Evolutionary conservation across 495 filamentous ascomycete species (phyloP), one percentile per base, ranked within the genome.

Genomic region (Podospora anserina): DNA sequence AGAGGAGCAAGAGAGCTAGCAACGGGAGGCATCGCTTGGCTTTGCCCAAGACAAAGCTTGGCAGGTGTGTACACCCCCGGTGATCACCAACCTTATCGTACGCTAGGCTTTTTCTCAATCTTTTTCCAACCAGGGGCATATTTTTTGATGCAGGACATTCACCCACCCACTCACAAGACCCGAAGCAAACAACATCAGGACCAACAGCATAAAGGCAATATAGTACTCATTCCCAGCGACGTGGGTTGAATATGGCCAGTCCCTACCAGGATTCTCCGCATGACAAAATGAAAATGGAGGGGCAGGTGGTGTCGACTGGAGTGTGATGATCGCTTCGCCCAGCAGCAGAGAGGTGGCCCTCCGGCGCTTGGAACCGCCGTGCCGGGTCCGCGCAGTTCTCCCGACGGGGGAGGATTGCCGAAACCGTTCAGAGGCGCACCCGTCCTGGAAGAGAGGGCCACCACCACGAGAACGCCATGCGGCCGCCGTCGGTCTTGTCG

Each of bases 321-420:
- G 9, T 11, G 13, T 49, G 39, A 49, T 49, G 39, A 49, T 49
- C 39, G 39, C 39, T 3, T 9, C 9, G 9, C 9, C 39, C 39
- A 49, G 39, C 39, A 49, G 39, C 7, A 49, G 39, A 49, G 39
- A 16, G 39, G 15, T 49, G 39, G 34, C 27, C 66, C 27, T n/a
- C 63, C 30, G 39, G 69, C 66, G 69, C 69, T 71, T 66, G 64
- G 69, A 65, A 68, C 66, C 69, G 68, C 5, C 44, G 27, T 68
- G 69, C 62, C 69, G 69, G 69, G 66, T 68, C 18, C 63, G 53
- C 59, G 44, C 58, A 13, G 66, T 63, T 61, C 28, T 63, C 63
- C n/a, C 28, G 26, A 58, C 26, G 57, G 9, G 4, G 27, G 30
- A 32, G 13, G 53, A 57, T 58, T 69, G 63, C 68, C 68, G 63